Evolutionary conservation across 1,139 yeast species (phyloP).

Genomic region (Diutina rugosa): DNA sequence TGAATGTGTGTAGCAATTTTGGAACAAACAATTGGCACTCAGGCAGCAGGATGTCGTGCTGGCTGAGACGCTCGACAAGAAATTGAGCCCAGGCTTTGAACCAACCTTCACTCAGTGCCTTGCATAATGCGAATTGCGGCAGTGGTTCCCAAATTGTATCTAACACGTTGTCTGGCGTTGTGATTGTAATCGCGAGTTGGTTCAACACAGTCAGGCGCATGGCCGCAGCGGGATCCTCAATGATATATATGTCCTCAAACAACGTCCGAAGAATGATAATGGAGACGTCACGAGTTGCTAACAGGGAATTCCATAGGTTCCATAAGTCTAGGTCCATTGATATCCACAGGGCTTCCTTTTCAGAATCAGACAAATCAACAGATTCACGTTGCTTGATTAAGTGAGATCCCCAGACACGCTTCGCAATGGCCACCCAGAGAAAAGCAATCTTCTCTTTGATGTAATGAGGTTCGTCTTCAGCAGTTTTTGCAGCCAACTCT

Average conservation of each 20-base stretch:
- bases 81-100: constrained; percentile 61
- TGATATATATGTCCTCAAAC: constrained; percentile 85
- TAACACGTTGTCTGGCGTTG: constrained; percentile 59
- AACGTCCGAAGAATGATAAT: constrained; percentile 70
- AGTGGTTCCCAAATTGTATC: constrained; percentile 62
- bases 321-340: constrained; percentile 74
- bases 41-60: constrained; percentile 21
- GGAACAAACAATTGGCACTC: constrained; percentile 38
- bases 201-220: constrained; percentile 67
- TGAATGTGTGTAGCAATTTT: constrained; percentile 68
- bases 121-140: constrained; percentile 44
- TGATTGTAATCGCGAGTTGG: constrained; percentile 72
- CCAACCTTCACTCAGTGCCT: constrained; percentile 77
- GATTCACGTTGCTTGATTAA: constrained; percentile 14
- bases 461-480: constrained; percentile 70
- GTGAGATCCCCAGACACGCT: constrained; percentile 76
- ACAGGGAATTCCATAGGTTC: constrained; percentile 57
- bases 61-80: constrained; percentile 32
- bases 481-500: constrained; percentile 53
- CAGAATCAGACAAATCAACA: constrained; percentile 20
- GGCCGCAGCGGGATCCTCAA: constrained; percentile 85
- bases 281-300: constrained; percentile 60
- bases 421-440: constrained; percentile 89
- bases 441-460: constrained; percentile 82
- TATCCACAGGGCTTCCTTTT: constrained; percentile 65